Percentiles rank a stretch among this genome's conserved stretches.
Evolutionary conservation across 2,329 filamentous ascomycete genomes (phyloP).

Genomic region (Exophiala lecanii-corni): DNA sequence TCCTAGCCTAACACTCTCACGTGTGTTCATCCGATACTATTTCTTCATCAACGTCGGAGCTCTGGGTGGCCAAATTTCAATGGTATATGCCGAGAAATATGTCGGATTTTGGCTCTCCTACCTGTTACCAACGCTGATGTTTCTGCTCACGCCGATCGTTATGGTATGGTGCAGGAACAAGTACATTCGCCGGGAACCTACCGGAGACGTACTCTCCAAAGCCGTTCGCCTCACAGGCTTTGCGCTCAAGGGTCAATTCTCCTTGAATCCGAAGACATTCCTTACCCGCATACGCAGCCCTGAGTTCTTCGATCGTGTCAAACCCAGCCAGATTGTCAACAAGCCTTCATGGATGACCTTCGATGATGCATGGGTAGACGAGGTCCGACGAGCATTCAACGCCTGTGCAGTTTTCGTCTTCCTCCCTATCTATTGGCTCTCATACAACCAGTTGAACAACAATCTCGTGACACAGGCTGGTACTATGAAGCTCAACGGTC

Average conservation of each 20-base stretch:
- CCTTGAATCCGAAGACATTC: slow-evolving; percentile 55
- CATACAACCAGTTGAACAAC: slow-evolving; percentile 26
- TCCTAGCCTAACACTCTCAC: slow-evolving; percentile 61
- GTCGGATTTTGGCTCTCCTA: slow-evolving; percentile 70
- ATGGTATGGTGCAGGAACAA: slow-evolving; percentile 56
- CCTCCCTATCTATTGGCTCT: slow-evolving; percentile 52
- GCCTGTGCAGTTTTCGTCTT: slow-evolving; percentile 64
- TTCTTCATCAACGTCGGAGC: slow-evolving; percentile 66
- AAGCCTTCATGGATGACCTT: slow-evolving; percentile 73
- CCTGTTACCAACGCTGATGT: slow-evolving; percentile 62
- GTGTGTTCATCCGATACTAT: slow-evolving; percentile 68
- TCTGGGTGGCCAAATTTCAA: slow-evolving; percentile 54
- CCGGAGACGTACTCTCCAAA: slow-evolving; percentile 66
- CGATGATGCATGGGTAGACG: slow-evolving; percentile 77
- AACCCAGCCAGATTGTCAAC: slow-evolving; percentile 58
- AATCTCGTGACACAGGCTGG: slow-evolving; percentile 36
- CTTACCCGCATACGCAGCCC: slow-evolving; percentile 51
- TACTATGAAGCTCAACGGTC: slow-evolving; percentile 61
- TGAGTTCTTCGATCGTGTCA: slow-evolving; percentile 62
- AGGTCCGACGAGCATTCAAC: slow-evolving; percentile 64
- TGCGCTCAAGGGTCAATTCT: slow-evolving; percentile 52
- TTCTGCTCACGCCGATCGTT: slow-evolving; percentile 58
- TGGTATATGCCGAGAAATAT: slow-evolving; percentile 43
- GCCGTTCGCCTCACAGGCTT: slow-evolving; percentile 57
- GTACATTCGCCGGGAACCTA: slow-evolving; percentile 61